phyloP scores from a whole-genome alignment of 2,329 filamentous ascomycete species.

The Ophiostoma fasciatum region DNA sequence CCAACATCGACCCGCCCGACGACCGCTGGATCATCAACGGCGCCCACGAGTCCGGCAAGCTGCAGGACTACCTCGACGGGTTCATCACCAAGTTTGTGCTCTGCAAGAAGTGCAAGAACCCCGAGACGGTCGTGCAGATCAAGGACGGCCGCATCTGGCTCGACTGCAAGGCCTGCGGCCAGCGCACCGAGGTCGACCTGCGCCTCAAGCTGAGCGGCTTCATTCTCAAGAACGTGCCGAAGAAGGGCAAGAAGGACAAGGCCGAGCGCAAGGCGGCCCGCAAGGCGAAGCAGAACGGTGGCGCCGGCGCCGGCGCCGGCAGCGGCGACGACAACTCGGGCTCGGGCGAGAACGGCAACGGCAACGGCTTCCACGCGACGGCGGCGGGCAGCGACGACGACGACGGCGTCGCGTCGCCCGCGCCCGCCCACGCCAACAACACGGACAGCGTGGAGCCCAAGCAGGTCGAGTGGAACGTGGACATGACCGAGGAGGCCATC shows the following conservation, averaged over 20 bases:
- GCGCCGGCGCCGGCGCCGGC: conserved; percentile 30
- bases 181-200: conserved; percentile 79
- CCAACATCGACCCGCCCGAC: conserved; percentile 91
- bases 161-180: conserved; percentile 97
- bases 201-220: conserved; percentile 94
- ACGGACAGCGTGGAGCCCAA: conserved; percentile 37
- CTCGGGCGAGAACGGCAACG: conserved; percentile 31
- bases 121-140: conserved; percentile 90
- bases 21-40: conserved; percentile 99
- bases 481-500: conserved; percentile 91
- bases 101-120: conserved; percentile 99
- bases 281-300: conserved; percentile 65
- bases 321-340: conserved; percentile 45
- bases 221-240: conserved; percentile 88
- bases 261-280: conserved; percentile 80
- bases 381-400: conserved; percentile 50
- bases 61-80: conserved; percentile 94
- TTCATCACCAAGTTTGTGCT: conserved; percentile 99
- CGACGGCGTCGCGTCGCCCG: conserved; percentile 22
- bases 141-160: conserved; percentile 85
- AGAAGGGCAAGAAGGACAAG: conserved; percentile 97
- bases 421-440: conserved; percentile 13
- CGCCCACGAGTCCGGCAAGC: conserved; percentile 84
- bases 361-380: conserved; percentile 41
- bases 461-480: conserved; percentile 91